A percentile compares a stretch with the other conserved stretches of the same genome.
These are phyloP conservation scores for Paraphaeosphaeria sporulosa DNA, from an alignment of 2,329 filamentous ascomycete species.

Conservation along the genomic window DNA sequence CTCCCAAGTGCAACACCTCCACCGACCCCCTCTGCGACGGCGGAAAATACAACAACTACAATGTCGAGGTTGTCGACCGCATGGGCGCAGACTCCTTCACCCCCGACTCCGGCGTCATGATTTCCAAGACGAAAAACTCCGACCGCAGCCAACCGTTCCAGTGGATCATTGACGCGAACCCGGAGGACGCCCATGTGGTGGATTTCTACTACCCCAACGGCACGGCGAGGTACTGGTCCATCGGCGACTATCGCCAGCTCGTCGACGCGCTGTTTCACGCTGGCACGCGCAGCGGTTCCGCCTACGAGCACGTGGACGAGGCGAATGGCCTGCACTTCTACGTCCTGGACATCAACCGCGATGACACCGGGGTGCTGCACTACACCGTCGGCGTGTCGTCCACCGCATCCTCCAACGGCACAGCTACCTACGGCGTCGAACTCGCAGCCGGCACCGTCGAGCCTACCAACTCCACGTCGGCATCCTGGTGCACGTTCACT, in stretches of 20 bases:
- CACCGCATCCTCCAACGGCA: slow-evolving; percentile 46
- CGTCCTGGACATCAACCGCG: slow-evolving; percentile 54
- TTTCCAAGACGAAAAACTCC: slow-evolving; percentile 61
- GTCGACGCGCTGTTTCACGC: slow-evolving; percentile 64
- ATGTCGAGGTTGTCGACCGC: slow-evolving; percentile 62
- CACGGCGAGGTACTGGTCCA: slow-evolving; percentile 55
- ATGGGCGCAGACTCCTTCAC: slow-evolving; percentile 63
- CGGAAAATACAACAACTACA: slow-evolving; percentile 60
- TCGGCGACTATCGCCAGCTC: slow-evolving; percentile 63
- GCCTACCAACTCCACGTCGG: slow-evolving; percentile 23
- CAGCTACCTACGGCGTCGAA: slow-evolving; percentile 46
- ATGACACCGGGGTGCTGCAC: slow-evolving; percentile 54
- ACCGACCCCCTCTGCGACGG: slow-evolving; percentile 60
- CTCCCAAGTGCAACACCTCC: slow-evolving; percentile 52
- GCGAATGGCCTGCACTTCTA: slow-evolving; percentile 61
- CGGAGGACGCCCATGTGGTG: slow-evolving; percentile 59
- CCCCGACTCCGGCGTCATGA: slow-evolving; percentile 61
- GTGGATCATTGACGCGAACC: slow-evolving; percentile 64
- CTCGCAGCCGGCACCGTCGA: slow-evolving; percentile 48
- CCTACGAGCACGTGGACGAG: slow-evolving; percentile 59
- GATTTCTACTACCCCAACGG: slow-evolving; percentile 62
- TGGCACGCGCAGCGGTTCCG: slow-evolving; percentile 59
- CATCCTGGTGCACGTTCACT: slow-evolving; percentile 55
- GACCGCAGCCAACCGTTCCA: slow-evolving; percentile 58
- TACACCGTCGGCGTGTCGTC: slow-evolving; percentile 60